Evolutionary conservation across 1,139 yeast genomes (phyloP).

Genomic region (Magnusiomyces tetraspermus): DNA sequence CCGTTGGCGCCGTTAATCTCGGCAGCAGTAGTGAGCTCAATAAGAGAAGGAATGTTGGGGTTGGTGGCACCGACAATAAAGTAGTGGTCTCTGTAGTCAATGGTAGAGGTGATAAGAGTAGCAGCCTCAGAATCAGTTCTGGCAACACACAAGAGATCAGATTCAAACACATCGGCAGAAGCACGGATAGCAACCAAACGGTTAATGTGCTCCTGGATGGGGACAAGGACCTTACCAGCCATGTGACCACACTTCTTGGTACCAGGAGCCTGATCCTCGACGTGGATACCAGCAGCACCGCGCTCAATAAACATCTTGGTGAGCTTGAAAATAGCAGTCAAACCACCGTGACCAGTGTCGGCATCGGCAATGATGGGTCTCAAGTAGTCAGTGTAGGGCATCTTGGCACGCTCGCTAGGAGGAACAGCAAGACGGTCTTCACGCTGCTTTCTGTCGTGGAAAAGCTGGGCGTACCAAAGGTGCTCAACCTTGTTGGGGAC

Average conservation of each 20-base stretch:
- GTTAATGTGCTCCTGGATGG: conserved; percentile 94
- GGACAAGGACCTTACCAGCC: conserved; percentile 98
- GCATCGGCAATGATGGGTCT: conserved; percentile 96
- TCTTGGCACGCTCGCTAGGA: conserved; percentile 52
- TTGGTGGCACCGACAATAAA: conserved; percentile 86
- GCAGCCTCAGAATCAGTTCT: conserved; percentile 98
- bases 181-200: conserved; percentile 91
- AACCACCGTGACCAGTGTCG: conserved; percentile 98
- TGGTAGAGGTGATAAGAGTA: conserved; percentile 83
- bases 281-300: conserved; percentile 98
- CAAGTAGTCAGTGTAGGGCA: conserved; percentile 60
- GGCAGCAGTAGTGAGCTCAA: conserved; percentile 72
- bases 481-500: conserved; percentile 98
- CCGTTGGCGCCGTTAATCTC: conserved; percentile 68
- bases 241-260: conserved; percentile 97
- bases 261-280: conserved; percentile 98
- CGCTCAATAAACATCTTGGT: conserved; percentile 95
- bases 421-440: conserved; percentile 65
- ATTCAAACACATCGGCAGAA: conserved; percentile 86
- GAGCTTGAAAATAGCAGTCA: conserved; percentile 89
- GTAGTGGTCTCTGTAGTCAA: conserved; percentile 91
- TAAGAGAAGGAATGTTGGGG: conserved; percentile 65
- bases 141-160: conserved; percentile 79
- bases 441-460: conserved; percentile 95
- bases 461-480: conserved; percentile 90